Percentiles rank a stretch among this genome's conserved stretches.
phyloP scores from a whole-genome alignment of 2,329 filamentous ascomycete species.

The Stemphylium beticola region DNA sequence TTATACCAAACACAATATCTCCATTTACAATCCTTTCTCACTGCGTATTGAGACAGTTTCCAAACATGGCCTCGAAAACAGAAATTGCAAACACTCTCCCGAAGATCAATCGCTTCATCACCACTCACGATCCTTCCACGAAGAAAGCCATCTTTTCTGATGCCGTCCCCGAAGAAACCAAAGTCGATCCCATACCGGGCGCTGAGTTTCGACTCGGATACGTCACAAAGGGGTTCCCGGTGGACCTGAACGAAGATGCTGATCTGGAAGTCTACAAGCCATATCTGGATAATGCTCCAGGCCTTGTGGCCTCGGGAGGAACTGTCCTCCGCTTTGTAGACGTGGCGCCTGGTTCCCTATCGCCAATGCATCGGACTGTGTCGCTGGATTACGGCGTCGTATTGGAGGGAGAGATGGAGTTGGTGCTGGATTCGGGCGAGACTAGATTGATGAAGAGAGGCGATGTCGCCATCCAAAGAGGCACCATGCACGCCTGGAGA shows the following conservation, averaged over 20 bases:
- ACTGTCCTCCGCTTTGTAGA: conserved; percentile 53
- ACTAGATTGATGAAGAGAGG: conserved; percentile 41
- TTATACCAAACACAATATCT: background rate
- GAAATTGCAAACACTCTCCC: conserved; percentile 31
- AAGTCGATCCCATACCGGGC: conserved; percentile 26
- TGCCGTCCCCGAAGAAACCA: conserved; percentile 30
- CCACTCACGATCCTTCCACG: conserved; percentile 40
- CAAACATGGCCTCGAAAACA: conserved; percentile 22
- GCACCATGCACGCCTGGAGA: conserved; percentile 49
- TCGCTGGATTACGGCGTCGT: conserved; percentile 49
- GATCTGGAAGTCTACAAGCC: conserved; percentile 56
- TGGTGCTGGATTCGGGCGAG: conserved; percentile 48
- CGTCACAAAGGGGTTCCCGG: conserved; percentile 56
- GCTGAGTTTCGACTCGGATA: conserved; percentile 56
- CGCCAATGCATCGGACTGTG: conserved; percentile 50
- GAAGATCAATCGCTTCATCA: conserved; percentile 44
- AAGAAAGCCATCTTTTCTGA: conserved; percentile 45
- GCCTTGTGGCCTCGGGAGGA: conserved; percentile 55
- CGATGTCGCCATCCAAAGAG: conserved; percentile 47
- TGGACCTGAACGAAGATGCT: conserved; percentile 51
- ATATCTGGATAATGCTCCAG: conserved; percentile 54
- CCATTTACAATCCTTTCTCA: background rate
- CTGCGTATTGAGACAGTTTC: background rate
- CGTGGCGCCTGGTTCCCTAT: conserved; percentile 33
- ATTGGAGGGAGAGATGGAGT: conserved; percentile 47